These are phyloP conservation scores for Primulina tabacum DNA, from an alignment of 257 asterid genomes.

Conservation along the genomic window DNA sequence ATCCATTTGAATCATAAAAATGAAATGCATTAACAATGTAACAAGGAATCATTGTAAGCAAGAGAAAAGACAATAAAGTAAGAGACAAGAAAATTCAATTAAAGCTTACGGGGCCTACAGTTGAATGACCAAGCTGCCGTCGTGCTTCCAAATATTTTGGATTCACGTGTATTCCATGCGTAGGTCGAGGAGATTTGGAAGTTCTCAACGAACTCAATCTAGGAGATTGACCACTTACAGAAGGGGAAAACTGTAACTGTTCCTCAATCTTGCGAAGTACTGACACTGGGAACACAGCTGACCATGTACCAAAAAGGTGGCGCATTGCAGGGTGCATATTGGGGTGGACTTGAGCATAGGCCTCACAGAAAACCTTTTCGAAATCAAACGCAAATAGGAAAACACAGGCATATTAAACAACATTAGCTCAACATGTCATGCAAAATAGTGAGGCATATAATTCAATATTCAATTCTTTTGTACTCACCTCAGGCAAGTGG, in stretches of 20 bases:
- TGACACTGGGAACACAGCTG: constrained; percentile 63
- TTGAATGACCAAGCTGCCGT: constrained; percentile 49
- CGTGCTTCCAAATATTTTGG: constrained; percentile 84
- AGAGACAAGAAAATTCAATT: constrained; percentile 20
- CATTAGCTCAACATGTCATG: constrained; percentile 9
- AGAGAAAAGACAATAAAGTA: background rate
- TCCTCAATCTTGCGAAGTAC: constrained; percentile 77
- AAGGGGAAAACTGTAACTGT: constrained; percentile 57
- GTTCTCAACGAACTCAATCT: constrained; percentile 51
- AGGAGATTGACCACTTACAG: constrained; percentile 58
- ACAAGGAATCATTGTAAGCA: background rate
- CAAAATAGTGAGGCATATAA: constrained; percentile 7
- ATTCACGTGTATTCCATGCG: constrained; percentile 83
- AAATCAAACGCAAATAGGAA: constrained; percentile 21
- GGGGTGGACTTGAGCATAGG: constrained; percentile 61
- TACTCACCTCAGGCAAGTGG: constrained; percentile 83
- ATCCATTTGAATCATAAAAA: background rate
- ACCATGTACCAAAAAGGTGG: constrained; percentile 91
- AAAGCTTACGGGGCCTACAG: constrained; percentile 55
- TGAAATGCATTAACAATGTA: background rate
- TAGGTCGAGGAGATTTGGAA: constrained; percentile 74
- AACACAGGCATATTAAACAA: constrained; percentile 28
- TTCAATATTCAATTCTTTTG: constrained; percentile 17
- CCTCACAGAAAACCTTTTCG: constrained; percentile 50
- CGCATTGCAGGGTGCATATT: constrained; percentile 78